Evolutionary conservation across 306 rosid species (phyloP).

Genomic region (Nissolia schottii): DNA sequence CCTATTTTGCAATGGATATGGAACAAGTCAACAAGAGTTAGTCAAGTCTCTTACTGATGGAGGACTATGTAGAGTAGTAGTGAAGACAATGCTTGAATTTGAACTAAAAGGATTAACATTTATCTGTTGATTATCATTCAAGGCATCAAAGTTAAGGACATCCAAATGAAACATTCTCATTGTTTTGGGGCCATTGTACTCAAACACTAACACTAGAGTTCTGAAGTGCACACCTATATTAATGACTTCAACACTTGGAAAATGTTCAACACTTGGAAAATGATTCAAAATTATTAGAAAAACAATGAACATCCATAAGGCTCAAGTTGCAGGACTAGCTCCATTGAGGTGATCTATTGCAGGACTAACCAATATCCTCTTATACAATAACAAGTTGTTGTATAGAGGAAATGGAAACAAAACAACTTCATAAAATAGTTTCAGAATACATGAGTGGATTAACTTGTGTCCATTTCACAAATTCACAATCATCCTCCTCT

Average conservation of each 20-base stretch:
- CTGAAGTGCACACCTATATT: conserved; percentile 11
- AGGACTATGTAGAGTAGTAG: neutral
- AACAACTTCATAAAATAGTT: conserved; percentile 5
- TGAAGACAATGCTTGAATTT: conserved; percentile 25
- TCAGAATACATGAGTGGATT: conserved; percentile 3
- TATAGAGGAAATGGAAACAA: conserved; percentile 1
- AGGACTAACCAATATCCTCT: conserved; percentile 8
- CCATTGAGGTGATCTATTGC: conserved; percentile 22
- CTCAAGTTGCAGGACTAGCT: conserved; percentile 16
- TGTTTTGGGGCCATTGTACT: neutral
- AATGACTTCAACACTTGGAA: conserved; percentile 19
- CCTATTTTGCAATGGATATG: too few species aligned
- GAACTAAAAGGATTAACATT: conserved; percentile 15
- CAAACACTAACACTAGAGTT: conserved; percentile 6
- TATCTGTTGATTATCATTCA: neutral
- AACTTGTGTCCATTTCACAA: conserved; percentile 12
- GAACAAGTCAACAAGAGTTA: too few species aligned
- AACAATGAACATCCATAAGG: conserved; percentile 13
- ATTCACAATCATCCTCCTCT: conserved; percentile 12
- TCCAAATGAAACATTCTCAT: neutral
- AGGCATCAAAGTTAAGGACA: conserved; percentile 4
- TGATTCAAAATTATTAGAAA: too few species aligned
- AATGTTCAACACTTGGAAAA: too few species aligned
- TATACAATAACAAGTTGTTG: neutral
- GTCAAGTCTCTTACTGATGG: too few species aligned